Conservation (phyloP, 192 early-diverging fungal species). For the Coemansia sp. region DNA sequence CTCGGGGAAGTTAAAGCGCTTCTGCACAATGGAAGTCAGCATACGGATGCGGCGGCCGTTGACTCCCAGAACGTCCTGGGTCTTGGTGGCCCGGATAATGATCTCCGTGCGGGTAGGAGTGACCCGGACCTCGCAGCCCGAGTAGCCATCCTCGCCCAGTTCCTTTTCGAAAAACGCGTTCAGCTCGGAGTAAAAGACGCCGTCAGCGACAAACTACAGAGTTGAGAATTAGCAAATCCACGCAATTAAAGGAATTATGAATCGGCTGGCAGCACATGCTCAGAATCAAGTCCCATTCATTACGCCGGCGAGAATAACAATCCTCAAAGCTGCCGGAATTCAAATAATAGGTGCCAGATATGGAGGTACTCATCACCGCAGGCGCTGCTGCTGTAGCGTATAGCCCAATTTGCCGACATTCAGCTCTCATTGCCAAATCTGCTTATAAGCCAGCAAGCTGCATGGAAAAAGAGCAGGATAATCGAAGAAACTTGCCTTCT, state of each 20-base stretch:
- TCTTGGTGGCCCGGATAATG: slow-evolving; percentile 98
- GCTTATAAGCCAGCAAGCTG: too few relatives aligned
- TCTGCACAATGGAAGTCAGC: slow-evolving; percentile 96
- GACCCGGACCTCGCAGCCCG: slow-evolving; percentile 98
- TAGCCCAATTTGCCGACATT: neutral
- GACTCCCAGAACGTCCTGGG: slow-evolving; percentile 96
- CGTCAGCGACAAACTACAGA: slow-evolving; percentile 96
- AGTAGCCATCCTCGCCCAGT: slow-evolving; percentile 96
- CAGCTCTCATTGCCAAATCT: too few relatives aligned
- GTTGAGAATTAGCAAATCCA: too few relatives aligned
- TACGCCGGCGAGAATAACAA: too few relatives aligned
- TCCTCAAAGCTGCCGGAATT: too few relatives aligned
- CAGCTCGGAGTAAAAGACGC: slow-evolving; percentile 99
- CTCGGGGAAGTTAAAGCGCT: slow-evolving; percentile 99
- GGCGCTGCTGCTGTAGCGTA: too few relatives aligned
- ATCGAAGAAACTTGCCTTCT: slow-evolving; percentile 46
- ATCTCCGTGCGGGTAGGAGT: slow-evolving; percentile 99
- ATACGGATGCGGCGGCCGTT: slow-evolving; percentile 98
- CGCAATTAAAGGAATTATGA: too few relatives aligned
- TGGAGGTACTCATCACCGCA: slow-evolving; percentile 50
- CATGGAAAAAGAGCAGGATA: too few relatives aligned
- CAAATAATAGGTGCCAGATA: slow-evolving; percentile 63
- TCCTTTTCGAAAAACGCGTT: slow-evolving; percentile 99
- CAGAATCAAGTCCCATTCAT: slow-evolving; percentile 40
- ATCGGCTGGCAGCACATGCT: too few relatives aligned